Percentiles rank a stretch among this genome's conserved stretches.
Conservation (phyloP, 257 asterid genomes). For the Marsdenia floribunda region DNA sequence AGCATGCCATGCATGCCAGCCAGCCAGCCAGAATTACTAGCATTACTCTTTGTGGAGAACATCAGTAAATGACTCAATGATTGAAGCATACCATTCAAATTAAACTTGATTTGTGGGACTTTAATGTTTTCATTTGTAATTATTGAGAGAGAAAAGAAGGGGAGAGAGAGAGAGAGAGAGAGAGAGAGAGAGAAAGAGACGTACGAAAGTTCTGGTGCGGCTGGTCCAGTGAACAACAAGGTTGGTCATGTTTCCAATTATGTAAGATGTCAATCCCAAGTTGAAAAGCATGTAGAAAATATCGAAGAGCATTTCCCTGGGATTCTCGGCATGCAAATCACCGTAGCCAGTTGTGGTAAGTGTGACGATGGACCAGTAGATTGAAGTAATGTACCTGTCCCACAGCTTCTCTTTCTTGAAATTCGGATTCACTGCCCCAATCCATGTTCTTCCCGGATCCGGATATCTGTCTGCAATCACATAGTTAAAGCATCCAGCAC, state of each 20-base stretch:
- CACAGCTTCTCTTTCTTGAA: slow-evolving; percentile 55
- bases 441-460: slow-evolving; percentile 65
- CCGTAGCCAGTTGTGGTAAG: slow-evolving; percentile 93
- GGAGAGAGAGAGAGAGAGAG: neutral
- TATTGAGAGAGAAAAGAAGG: neutral
- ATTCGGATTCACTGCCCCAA: slow-evolving; percentile 63
- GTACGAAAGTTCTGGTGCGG: slow-evolving; percentile 71
- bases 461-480: slow-evolving; percentile 75
- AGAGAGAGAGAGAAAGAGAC: slow-evolving; percentile 17
- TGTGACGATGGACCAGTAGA: slow-evolving; percentile 86
- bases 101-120: neutral
- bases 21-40: neutral
- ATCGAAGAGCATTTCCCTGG: slow-evolving; percentile 80
- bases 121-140: neutral
- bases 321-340: slow-evolving; percentile 75
- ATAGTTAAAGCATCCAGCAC: slow-evolving; percentile 83
- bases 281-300: slow-evolving; percentile 81
- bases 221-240: slow-evolving; percentile 97
- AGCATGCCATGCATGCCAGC: too few species aligned
- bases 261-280: slow-evolving; percentile 77
- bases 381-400: slow-evolving; percentile 67
- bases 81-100: neutral
- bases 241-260: slow-evolving; percentile 95
- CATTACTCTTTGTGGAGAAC: neutral
- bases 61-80: slow-evolving; percentile 3